A percentile compares a stretch with the other conserved stretches of the same genome.
Conservation (phyloP, 805 yeast genomes). For the Yamadazyma paraphyllophila region DNA sequence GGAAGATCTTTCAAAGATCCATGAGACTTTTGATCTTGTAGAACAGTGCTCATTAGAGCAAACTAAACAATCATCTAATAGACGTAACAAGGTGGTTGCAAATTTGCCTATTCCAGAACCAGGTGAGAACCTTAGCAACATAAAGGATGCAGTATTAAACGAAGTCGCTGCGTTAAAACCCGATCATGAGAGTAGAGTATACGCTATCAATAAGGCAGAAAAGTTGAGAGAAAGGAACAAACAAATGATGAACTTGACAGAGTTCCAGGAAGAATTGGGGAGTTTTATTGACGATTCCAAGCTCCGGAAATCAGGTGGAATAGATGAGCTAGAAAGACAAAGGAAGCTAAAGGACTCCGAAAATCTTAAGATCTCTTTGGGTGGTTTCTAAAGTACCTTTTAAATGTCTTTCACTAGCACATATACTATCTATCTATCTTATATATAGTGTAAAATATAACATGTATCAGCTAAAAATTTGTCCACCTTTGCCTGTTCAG, state of each 20-base stretch:
- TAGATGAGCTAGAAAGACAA: constrained; percentile 76
- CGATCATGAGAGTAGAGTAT: constrained; percentile 78
- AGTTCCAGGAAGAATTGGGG: constrained; percentile 82
- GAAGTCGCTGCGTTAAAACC: constrained; percentile 82
- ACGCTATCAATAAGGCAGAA: constrained; percentile 88
- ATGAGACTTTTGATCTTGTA: constrained; percentile 78
- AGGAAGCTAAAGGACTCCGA: constrained; percentile 69
- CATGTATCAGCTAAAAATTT: constrained; percentile 4
- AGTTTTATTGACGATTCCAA: constrained; percentile 77
- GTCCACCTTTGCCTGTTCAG: not conserved
- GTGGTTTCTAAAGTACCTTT: not conserved
- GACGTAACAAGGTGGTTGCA: constrained; percentile 36
- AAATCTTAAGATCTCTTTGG: constrained; percentile 46
- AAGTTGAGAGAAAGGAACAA: constrained; percentile 70
- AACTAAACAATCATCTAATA: constrained; percentile 52
- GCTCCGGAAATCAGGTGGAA: constrained; percentile 82
- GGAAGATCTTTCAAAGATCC: constrained; percentile 77
- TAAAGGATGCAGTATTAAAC: constrained; percentile 73
- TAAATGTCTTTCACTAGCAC: not conserved
- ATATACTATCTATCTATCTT: constrained; percentile 1
- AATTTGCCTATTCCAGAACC: constrained; percentile 54
- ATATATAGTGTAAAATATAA: constrained; percentile 5
- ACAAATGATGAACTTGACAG: constrained; percentile 52
- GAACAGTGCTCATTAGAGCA: constrained; percentile 81
- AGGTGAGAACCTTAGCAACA: constrained; percentile 53